phyloP scores from a whole-genome alignment of 2,329 filamentous ascomycete species.

The Colletotrichum karsti region DNA sequence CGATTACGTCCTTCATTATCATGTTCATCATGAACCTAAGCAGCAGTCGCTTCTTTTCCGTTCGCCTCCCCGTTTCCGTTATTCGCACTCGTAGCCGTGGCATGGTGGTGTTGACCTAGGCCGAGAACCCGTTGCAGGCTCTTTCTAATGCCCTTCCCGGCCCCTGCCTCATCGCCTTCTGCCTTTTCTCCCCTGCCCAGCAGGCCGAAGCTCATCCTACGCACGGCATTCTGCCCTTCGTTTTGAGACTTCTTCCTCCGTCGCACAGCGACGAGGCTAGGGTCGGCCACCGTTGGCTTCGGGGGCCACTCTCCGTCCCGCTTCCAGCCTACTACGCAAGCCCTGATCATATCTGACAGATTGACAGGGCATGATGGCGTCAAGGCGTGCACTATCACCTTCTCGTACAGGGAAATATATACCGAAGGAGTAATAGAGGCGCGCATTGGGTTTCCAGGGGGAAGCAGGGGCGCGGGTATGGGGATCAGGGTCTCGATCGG shows the following conservation, averaged over 20 bases:
- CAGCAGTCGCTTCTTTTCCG: neutral
- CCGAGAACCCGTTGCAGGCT: conserved; percentile 57
- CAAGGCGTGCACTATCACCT: conserved; percentile 81
- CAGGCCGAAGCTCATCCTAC: conserved; percentile 58
- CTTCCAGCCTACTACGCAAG: conserved; percentile 92
- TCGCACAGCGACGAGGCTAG: conserved; percentile 46
- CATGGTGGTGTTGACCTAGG: conserved; percentile 38
- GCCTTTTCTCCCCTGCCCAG: conserved; percentile 46
- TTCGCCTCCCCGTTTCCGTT: neutral
- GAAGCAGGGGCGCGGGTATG: conserved; percentile 76
- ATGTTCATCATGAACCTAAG: neutral
- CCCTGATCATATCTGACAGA: conserved; percentile 79
- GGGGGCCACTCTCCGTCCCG: conserved; percentile 93
- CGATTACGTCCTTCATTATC: conserved; percentile 4
- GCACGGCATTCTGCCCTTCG: conserved; percentile 37
- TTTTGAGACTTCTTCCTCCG: conserved; percentile 47
- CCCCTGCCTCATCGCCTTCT: conserved; percentile 41
- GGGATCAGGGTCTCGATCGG: conserved; percentile 74
- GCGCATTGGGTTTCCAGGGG: conserved; percentile 78
- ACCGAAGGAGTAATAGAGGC: conserved; percentile 76
- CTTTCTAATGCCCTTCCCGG: conserved; percentile 51
- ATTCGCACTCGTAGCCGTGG: neutral
- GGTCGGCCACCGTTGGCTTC: conserved; percentile 57
- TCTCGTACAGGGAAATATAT: conserved; percentile 88
- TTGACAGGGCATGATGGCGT: conserved; percentile 91